Percentiles rank a stretch among this genome's conserved stretches.
Conservation (phyloP, 2,329 filamentous ascomycete genomes). For the Clonostachys byssicola region DNA sequence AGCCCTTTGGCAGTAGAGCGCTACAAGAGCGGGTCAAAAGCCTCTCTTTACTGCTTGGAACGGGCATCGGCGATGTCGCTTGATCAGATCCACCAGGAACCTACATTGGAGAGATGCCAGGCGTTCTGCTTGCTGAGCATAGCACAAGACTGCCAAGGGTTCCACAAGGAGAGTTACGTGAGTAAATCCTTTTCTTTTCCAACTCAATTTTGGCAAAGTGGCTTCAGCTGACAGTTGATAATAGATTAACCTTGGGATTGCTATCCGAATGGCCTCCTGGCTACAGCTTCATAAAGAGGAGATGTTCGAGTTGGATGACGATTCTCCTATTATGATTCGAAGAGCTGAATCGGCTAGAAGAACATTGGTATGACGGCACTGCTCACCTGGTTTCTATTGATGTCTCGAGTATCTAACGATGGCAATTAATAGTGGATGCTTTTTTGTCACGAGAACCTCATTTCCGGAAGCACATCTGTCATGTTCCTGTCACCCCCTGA, state of each 20-base stretch:
- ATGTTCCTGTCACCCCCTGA: constrained; percentile 46
- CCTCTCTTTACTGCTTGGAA: constrained; percentile 49
- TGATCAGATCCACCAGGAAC: constrained; percentile 45
- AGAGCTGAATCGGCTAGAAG: constrained; percentile 51
- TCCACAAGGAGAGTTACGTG: constrained; percentile 50
- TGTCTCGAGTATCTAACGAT: not conserved
- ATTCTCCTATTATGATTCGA: constrained; percentile 38
- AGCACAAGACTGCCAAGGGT: constrained; percentile 52
- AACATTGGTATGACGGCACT: constrained; percentile 39
- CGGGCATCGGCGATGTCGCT: constrained; percentile 41
- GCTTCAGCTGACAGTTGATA: too few species aligned
- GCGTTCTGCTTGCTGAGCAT: constrained; percentile 56
- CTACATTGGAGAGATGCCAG: constrained; percentile 51
- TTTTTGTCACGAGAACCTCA: constrained; percentile 53
- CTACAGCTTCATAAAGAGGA: constrained; percentile 53
- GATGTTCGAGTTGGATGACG: constrained; percentile 39
- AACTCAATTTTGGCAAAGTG: not conserved
- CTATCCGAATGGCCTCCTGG: constrained; percentile 49
- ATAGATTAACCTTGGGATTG: constrained; percentile 52
- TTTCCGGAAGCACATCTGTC: constrained; percentile 46
- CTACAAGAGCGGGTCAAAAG: constrained; percentile 45
- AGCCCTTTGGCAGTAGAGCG: constrained; percentile 41
- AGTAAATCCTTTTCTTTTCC: constrained; percentile 12
- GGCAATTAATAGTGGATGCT: constrained; percentile 46
- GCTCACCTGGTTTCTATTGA: not conserved